A percentile compares a stretch with the other conserved stretches of the same genome.
Evolutionary conservation across 768 basidiomycete species (phyloP).

Genomic region (Lactarius indigo): DNA sequence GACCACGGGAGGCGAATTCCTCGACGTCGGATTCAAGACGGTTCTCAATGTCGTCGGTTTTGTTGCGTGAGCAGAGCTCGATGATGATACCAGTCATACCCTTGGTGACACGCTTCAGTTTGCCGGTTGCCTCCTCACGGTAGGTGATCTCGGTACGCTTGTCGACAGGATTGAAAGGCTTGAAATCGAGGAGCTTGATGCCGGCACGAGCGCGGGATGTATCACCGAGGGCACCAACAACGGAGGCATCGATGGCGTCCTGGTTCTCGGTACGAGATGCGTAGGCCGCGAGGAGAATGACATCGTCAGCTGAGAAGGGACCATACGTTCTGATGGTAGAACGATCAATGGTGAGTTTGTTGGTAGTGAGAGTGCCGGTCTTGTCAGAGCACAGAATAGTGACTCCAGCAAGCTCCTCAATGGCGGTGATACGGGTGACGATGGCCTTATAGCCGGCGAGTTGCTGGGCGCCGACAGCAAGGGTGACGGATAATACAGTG

Average conservation of each 20-base stretch:
- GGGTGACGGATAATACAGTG: slow-evolving; percentile 95
- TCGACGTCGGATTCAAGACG: slow-evolving; percentile 92
- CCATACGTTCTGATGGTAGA: slow-evolving; percentile 89
- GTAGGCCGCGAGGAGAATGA: slow-evolving; percentile 91
- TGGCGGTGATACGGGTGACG: slow-evolving; percentile 98
- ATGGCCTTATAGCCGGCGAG: slow-evolving; percentile 99
- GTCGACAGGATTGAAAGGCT: slow-evolving; percentile 99
- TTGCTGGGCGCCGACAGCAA: slow-evolving; percentile 98
- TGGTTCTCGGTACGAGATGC: slow-evolving; percentile 98
- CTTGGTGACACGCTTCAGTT: slow-evolving; percentile 98
- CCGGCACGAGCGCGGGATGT: slow-evolving; percentile 74
- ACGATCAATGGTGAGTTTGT: slow-evolving; percentile 97
- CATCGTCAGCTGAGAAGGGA: slow-evolving; percentile 82
- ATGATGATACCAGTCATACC: slow-evolving; percentile 99
- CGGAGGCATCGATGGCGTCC: slow-evolving; percentile 92
- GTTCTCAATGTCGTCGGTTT: slow-evolving; percentile 89
- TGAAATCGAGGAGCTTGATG: slow-evolving; percentile 97
- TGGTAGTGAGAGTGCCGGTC: slow-evolving; percentile 97
- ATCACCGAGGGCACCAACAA: slow-evolving; percentile 77
- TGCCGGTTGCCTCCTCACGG: slow-evolving; percentile 89
- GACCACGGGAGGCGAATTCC: slow-evolving; percentile 93
- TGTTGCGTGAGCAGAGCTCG: slow-evolving; percentile 95
- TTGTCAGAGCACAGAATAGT: slow-evolving; percentile 99
- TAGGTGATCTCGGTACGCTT: slow-evolving; percentile 99
- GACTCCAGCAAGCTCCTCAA: slow-evolving; percentile 97